Evolutionary conservation across 495 filamentous ascomycete genomes (phyloP), one percentile per base, ranked within the genome.

Genomic region (Neurospora cerealis): DNA sequence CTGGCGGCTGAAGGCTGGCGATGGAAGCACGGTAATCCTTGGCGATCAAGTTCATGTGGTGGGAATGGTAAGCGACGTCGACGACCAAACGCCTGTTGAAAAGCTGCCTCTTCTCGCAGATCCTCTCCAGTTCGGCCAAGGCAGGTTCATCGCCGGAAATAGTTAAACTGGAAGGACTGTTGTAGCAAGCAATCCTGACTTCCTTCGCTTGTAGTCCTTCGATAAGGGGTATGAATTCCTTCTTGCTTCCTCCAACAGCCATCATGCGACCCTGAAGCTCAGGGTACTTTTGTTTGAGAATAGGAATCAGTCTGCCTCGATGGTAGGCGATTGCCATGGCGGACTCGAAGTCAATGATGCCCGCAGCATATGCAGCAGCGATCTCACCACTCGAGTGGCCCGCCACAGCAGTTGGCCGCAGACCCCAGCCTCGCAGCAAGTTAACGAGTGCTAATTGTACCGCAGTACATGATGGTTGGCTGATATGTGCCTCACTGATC

Each of bases 331-430:
- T 79, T 41, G 84, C 76, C 87, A 89, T 88, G n/a, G 84, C 85
- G 4, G 84, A 83, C 41, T 84, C 78, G 34, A 88, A 86, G 37
- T 80, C 79, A 37, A 88, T 72, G 62, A 81, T 81, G 13, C 83
- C 84, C 2, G 81, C 80, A 39, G 84, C 79, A 74, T 86, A 87
- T 37, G 86, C 85, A 5, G 86, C 87, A 21, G 80, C 83, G 78
- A 91, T 90, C 76, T 91, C 89, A 8, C 89, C 89, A 74, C 86
- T 89, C 11, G 89, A 91, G 74, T 91, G 89, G 5, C 89, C 89
- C 11, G 88, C 83, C 3, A 90, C 88, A 40, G 83, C 82, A 10
- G 79, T 79, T 1, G 88, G 88, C 2, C 73, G 77, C 24, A 91
- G 81, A 24, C 85, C 83, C 86, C 87, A 89, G 21, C 80, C 82